A percentile compares a stretch with the other conserved stretches of the same genome.
Conservation (phyloP, 2,329 filamentous ascomycete genomes). For the Neonectria sp. region DNA sequence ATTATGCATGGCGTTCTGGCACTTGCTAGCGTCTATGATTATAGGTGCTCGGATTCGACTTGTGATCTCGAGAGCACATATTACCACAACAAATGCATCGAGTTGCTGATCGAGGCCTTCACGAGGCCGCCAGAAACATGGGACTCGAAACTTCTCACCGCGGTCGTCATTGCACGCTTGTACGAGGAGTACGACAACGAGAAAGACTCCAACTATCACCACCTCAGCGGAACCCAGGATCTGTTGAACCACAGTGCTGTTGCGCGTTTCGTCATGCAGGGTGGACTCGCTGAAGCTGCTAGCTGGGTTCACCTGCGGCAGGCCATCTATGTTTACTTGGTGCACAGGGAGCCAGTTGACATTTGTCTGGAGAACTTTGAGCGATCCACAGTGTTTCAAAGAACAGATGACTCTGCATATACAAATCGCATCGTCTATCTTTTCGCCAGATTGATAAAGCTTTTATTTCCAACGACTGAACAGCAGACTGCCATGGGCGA, state of each 20-base stretch:
- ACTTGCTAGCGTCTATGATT: conserved; percentile 61
- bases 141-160: conserved; percentile 62
- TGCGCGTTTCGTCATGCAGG: conserved; percentile 53
- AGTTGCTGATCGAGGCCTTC: conserved; percentile 61
- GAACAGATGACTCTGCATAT: conserved; percentile 35
- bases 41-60: conserved; percentile 50
- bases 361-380: conserved; percentile 40
- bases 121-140: conserved; percentile 58
- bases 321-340: conserved; percentile 57
- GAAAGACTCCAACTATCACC: conserved; percentile 55
- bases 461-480: conserved; percentile 29
- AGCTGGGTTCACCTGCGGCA: conserved; percentile 58
- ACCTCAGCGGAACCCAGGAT: conserved; percentile 56
- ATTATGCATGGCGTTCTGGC: conserved; percentile 63
- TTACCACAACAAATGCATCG: conserved; percentile 59
- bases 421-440: conserved; percentile 41
- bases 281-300: conserved; percentile 57
- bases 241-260: conserved; percentile 54
- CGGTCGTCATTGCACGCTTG: conserved; percentile 64
- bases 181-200: conserved; percentile 59
- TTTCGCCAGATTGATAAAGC: conserved; percentile 44
- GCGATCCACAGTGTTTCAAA: conserved; percentile 31
- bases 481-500: background rate
- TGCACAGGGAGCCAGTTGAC: conserved; percentile 35
- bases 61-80: conserved; percentile 29